Percentiles rank a stretch among this genome's conserved stretches.
Evolutionary conservation across 371 early-diverging fungal species (phyloP).

Genomic region (Apophysomyces sp.): DNA sequence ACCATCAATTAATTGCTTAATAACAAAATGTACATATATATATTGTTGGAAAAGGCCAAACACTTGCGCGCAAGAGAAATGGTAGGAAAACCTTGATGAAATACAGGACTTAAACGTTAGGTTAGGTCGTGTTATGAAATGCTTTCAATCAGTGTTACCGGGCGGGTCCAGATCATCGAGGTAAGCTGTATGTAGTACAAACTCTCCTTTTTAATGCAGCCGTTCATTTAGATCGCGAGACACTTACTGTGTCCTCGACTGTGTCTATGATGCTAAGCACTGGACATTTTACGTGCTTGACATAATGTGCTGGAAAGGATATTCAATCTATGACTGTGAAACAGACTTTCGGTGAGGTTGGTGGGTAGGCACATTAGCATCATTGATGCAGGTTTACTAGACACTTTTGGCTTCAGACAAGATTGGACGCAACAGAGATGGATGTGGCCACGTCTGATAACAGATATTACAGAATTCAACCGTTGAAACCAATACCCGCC

Average conservation of each 20-base stretch:
- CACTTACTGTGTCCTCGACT: conserved; percentile 59
- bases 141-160: conserved; percentile 58
- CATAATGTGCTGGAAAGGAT: conserved; percentile 66
- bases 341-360: conserved; percentile 52
- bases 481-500: conserved; percentile 28
- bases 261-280: conserved; percentile 55
- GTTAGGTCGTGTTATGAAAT: conserved; percentile 31
- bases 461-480: conserved; percentile 33
- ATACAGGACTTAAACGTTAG: not conserved
- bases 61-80: conserved; percentile 31
- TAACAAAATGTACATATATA: not conserved
- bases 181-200: not conserved
- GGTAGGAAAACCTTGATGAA: conserved; percentile 15
- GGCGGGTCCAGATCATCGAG: conserved; percentile 45
- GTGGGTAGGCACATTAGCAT: not conserved
- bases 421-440: conserved; percentile 44
- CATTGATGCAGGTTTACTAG: conserved; percentile 9
- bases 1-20: not conserved
- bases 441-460: conserved; percentile 35
- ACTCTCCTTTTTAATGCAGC: not conserved
- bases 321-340: conserved; percentile 64
- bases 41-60: conserved; percentile 23
- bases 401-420: conserved; percentile 63
- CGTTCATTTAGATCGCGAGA: not conserved
- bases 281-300: conserved; percentile 64